Percentiles rank a stretch among this genome's conserved stretches.
These are phyloP conservation scores for Epichloe coenophiala DNA, from an alignment of 2,329 filamentous ascomycete genomes.

Conservation along the genomic window DNA sequence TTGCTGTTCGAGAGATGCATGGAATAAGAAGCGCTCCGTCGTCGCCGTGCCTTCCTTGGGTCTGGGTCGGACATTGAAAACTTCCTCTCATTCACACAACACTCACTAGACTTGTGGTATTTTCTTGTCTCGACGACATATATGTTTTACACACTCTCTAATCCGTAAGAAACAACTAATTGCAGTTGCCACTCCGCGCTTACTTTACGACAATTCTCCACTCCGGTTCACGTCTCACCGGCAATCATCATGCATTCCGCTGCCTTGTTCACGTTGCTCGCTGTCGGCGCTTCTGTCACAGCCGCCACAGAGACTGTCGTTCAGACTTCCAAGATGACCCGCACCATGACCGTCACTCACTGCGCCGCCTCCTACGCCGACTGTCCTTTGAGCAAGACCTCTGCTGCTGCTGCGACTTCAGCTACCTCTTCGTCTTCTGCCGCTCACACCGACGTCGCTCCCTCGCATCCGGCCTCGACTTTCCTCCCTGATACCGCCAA, in stretches of 20 bases:
- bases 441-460: conserved; percentile 3
- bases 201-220: background rate
- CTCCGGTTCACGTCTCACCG: background rate
- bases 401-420: conserved; percentile 4
- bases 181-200: background rate
- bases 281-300: conserved; percentile 25
- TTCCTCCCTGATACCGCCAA: conserved; percentile 5
- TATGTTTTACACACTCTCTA: background rate
- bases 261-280: conserved; percentile 27
- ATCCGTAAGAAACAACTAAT: too few relatives aligned
- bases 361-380: conserved; percentile 30
- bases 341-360: conserved; percentile 32
- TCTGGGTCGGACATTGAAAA: too few relatives aligned
- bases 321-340: conserved; percentile 30
- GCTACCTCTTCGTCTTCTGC: conserved; percentile 16
- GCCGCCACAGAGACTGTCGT: conserved; percentile 25
- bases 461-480: background rate
- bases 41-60: background rate
- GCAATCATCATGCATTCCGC: conserved; percentile 33
- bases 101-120: background rate
- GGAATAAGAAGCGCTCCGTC: background rate
- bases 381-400: conserved; percentile 25
- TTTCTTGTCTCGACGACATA: conserved; percentile 1
- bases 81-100: background rate
- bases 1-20: background rate